Percentiles rank a stretch among this genome's conserved stretches.
Evolutionary conservation across 208 protist species (phyloP).

Genomic region (Acanthamoeba triangularis): DNA sequence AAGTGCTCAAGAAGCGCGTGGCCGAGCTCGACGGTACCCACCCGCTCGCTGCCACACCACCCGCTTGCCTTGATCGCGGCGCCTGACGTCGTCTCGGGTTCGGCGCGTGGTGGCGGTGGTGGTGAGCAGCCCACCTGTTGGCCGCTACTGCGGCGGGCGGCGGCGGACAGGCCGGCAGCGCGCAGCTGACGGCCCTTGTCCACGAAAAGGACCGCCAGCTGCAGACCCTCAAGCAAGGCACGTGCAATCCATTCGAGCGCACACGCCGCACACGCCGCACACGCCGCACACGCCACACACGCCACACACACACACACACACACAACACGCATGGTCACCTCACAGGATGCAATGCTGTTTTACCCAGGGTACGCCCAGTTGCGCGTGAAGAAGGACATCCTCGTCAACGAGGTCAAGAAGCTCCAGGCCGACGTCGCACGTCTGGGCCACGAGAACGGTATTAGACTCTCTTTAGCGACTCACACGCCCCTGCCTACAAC

Average conservation of each 20-base stretch:
- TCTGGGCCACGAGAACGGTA: conserved; percentile 22
- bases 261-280: not conserved
- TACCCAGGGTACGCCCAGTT: conserved; percentile 8
- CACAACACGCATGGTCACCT: not conserved
- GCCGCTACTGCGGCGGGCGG: not conserved
- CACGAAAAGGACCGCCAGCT: conserved; percentile 29
- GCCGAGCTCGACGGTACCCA: conserved; percentile 8
- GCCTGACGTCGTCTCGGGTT: not conserved
- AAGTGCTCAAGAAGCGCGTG: not conserved
- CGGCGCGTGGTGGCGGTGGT: not conserved
- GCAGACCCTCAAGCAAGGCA: conserved; percentile 7
- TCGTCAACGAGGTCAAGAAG: conserved; percentile 28
- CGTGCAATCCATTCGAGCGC: not conserved
- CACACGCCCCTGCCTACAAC: too few relatives aligned
- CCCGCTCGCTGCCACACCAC: not conserved
- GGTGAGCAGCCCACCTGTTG: not conserved
- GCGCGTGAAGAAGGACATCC: conserved; percentile 25
- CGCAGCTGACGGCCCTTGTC: not conserved
- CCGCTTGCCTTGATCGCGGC: not conserved
- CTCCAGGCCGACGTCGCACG: conserved; percentile 8
- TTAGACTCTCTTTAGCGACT: not conserved
- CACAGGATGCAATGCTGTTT: not conserved
- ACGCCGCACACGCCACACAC: not conserved
- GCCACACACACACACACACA: not conserved
- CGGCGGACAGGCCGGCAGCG: not conserved